Conservation (phyloP, 768 basidiomycete genomes). For the Mrakia blollopis region DNA sequence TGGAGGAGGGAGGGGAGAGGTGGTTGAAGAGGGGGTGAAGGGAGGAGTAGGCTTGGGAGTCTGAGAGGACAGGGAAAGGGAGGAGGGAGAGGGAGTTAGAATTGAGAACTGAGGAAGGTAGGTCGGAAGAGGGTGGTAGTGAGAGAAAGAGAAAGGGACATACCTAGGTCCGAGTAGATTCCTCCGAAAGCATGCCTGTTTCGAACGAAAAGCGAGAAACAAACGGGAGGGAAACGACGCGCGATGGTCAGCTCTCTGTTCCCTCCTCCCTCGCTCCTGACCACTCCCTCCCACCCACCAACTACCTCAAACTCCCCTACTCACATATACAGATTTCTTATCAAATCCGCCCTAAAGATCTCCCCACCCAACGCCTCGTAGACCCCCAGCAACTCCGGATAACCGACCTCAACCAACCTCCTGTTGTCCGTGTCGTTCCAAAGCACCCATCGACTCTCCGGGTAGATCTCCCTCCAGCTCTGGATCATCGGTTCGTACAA, state of each 20-base stretch:
- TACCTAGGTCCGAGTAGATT: slow-evolving; percentile 13
- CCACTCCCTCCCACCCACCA: not conserved
- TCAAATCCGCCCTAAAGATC: slow-evolving; percentile 24
- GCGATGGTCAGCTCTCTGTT: not conserved
- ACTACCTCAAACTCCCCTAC: not conserved
- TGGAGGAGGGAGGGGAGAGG: not conserved
- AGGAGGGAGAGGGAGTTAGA: too few relatives aligned
- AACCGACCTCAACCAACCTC: slow-evolving; percentile 3
- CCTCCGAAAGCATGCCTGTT: slow-evolving; percentile 28
- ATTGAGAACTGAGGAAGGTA: not conserved
- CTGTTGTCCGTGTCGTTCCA: slow-evolving; percentile 25
- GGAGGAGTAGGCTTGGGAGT: slow-evolving; percentile 16
- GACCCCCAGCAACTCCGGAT: not conserved
- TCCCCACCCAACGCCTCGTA: slow-evolving; percentile 13
- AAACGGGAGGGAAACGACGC: not conserved
- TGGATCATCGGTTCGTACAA: slow-evolving; percentile 16
- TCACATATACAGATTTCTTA: slow-evolving; percentile 27
- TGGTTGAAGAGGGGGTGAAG: slow-evolving; percentile 9
- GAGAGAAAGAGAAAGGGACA: not conserved
- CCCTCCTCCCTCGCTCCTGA: not conserved
- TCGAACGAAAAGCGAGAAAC: not conserved
- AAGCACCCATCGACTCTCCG: not conserved
- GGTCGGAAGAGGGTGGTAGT: not conserved
- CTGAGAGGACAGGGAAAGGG: not conserved
- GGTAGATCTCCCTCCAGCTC: slow-evolving; percentile 13